phyloP scores from a whole-genome alignment of 768 basidiomycete species.

The Phylloporus sp. region DNA sequence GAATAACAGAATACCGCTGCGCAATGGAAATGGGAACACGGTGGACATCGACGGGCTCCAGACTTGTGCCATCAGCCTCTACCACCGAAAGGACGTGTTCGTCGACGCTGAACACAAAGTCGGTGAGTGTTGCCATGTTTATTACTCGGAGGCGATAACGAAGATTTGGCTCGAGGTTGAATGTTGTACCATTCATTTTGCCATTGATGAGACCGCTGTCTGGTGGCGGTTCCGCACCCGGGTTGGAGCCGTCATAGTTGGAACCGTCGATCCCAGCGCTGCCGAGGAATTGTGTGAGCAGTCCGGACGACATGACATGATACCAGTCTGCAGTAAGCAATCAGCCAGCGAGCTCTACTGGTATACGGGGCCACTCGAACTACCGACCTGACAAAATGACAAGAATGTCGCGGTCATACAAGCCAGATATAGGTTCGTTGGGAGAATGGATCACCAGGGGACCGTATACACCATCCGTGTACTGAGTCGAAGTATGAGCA shows the following conservation, averaged over 20 bases:
- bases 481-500: conserved; percentile 34
- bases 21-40: conserved; percentile 41
- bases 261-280: conserved; percentile 22
- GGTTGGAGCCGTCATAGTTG: conserved; percentile 28
- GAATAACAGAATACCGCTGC: conserved; percentile 47
- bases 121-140: conserved; percentile 45
- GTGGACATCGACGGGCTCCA: conserved; percentile 36
- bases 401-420: conserved; percentile 38
- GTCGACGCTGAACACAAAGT: conserved; percentile 43
- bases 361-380: not conserved
- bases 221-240: conserved; percentile 35
- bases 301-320: conserved; percentile 26
- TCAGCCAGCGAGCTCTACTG: not conserved
- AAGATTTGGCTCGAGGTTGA: conserved; percentile 32
- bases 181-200: conserved; percentile 19
- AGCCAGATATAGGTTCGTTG: conserved; percentile 26
- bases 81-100: conserved; percentile 42
- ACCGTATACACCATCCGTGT: conserved; percentile 48
- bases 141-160: conserved; percentile 45
- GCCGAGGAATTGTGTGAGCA: conserved; percentile 30
- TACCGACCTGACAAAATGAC: conserved; percentile 34
- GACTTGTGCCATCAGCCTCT: conserved; percentile 44
- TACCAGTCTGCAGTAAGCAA: conserved; percentile 28
- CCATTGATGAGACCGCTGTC: conserved; percentile 36
- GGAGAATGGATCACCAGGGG: conserved; percentile 44